Evolutionary conservation across 495 filamentous ascomycete species (phyloP), one percentile per base, ranked within the genome.

Genomic region (Talaromyces adpressus): DNA sequence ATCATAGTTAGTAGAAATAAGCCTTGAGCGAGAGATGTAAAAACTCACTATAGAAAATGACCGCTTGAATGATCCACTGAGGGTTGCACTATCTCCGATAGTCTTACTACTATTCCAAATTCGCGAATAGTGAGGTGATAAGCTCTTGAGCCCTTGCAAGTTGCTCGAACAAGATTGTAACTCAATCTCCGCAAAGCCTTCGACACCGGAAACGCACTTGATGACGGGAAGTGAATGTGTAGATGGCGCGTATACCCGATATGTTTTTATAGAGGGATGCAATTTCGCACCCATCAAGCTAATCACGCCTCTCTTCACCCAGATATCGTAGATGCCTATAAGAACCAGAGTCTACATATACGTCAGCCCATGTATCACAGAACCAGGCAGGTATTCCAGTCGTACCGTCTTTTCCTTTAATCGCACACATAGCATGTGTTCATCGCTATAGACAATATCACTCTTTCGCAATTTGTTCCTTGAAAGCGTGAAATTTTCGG

Each of bases 161-260:
- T 80, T 75, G n/a, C 70, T 79, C 14, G 81, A 74, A 53, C 77
- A 81, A 7, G 87, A 84, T 67, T 73, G 78, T 47, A 91, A 70
- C 14, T 79, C 77, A 0, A 84, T 71, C 62, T 82, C 78, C 23
- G 79, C 71, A 18, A 74, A 75, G 16, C 83, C 79, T 60, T 78
- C 74, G 1, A 76, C 73, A n/a, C 79, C 74, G 57, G 70, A 67
- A 5, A 81, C 67, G 62, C 81, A 87, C 59, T 85, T 81, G 56
- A 96, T 83, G 9, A 88, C 80, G 1, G 91, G 91, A 16, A 94
- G 75, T 6, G 91, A 86, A 72, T 94, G 91, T 8, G 88, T 92
- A 41, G 82, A 85, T 11, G 90, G 88, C 32, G 89, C 88, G 76
- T 87, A 89, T 8, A 93, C 82, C 71, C 85, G 79, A 64, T 87